These are phyloP conservation scores for Gardenia jasminoides DNA, from an alignment of 257 asterid genomes.

Conservation along the genomic window DNA sequence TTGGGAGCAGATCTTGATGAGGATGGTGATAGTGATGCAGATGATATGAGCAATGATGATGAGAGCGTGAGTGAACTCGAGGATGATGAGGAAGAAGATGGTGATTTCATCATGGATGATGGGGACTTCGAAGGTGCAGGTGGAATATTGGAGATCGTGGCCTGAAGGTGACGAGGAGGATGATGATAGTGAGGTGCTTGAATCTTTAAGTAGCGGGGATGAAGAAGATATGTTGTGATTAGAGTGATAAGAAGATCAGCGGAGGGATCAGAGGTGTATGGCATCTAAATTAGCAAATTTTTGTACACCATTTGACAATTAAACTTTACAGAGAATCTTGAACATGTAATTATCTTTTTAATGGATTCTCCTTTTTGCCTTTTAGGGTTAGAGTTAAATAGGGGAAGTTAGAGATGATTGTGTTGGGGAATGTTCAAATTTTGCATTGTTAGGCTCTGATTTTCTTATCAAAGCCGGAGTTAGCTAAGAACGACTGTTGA, in stretches of 20 bases:
- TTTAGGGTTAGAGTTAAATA: neutral
- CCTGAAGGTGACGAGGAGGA: conserved; percentile 77
- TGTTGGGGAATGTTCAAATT: neutral
- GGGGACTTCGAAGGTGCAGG: conserved; percentile 51
- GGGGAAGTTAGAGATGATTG: neutral
- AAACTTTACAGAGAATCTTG: neutral
- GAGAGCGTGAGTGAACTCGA: conserved; percentile 61
- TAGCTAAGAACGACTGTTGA: neutral
- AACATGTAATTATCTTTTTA: neutral
- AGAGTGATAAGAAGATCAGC: neutral
- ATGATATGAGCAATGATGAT: conserved; percentile 65
- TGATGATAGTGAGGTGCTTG: conserved; percentile 61
- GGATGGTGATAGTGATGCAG: conserved; percentile 73
- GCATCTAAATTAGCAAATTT: too few relatives aligned
- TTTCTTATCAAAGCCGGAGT: neutral
- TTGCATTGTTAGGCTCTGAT: neutral
- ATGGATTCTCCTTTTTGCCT: neutral
- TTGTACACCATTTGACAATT: neutral
- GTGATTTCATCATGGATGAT: conserved; percentile 65
- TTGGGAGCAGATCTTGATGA: conserved; percentile 59
- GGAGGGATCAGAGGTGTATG: neutral
- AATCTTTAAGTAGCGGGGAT: conserved; percentile 66
- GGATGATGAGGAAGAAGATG: conserved; percentile 83
- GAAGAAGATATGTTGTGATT: conserved; percentile 52
- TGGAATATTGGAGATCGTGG: conserved; percentile 66